Percentiles rank a stretch among this genome's conserved stretches.
These are phyloP conservation scores for Diaporthe australafricana DNA, from an alignment of 2,329 filamentous ascomycete genomes.

Conservation along the genomic window DNA sequence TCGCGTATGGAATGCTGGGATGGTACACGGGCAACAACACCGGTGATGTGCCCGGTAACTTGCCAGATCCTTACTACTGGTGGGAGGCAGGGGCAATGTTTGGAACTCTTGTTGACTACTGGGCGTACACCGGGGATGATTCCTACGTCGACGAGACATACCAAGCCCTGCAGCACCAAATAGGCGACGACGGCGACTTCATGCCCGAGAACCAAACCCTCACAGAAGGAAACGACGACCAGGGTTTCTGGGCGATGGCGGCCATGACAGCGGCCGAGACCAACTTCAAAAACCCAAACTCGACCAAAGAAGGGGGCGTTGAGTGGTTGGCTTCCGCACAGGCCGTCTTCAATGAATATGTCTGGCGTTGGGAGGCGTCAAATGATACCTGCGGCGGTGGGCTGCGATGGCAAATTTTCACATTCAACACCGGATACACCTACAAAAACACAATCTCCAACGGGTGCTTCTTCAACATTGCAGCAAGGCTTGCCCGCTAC, in stretches of 20 bases:
- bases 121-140: conserved; percentile 69
- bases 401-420: conserved; percentile 81
- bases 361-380: conserved; percentile 65
- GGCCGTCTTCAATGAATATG: conserved; percentile 75
- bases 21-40: conserved; percentile 60
- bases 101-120: conserved; percentile 73
- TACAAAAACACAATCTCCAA: conserved; percentile 78
- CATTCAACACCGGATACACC: conserved; percentile 79
- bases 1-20: conserved; percentile 58
- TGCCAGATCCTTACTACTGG: conserved; percentile 70
- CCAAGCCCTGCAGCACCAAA: conserved; percentile 63
- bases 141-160: conserved; percentile 68
- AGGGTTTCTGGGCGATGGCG: conserved; percentile 77
- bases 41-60: conserved; percentile 58
- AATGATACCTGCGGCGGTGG: conserved; percentile 75
- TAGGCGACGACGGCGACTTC: conserved; percentile 64
- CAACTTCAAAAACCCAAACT: conserved; percentile 69
- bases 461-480: conserved; percentile 70
- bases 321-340: conserved; percentile 75
- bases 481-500: conserved; percentile 75
- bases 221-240: conserved; percentile 74
- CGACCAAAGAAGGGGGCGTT: conserved; percentile 50
- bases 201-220: conserved; percentile 66
- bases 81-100: conserved; percentile 75
- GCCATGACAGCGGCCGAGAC: conserved; percentile 76